Base-by-base conservation (phyloP, 495 filamentous ascomycete genomes). In the Penicillium simplicissimum region DNA sequence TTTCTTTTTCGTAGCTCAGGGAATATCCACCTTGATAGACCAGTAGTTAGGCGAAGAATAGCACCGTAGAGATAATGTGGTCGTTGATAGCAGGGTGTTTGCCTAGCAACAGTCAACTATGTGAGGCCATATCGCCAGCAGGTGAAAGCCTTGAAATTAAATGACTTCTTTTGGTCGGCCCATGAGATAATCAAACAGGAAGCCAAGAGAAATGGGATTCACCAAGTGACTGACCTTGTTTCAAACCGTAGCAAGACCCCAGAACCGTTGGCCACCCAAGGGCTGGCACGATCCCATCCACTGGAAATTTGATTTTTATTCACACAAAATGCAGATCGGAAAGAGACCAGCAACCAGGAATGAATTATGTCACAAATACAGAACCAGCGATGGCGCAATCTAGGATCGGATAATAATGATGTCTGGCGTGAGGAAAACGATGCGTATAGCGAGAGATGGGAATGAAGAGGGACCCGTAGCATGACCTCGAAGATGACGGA, bases 81-180 rank as follows among this genome's bases (percentile, higher is more conserved):
- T 49, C 45, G 25, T 36, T 34, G 21, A 21, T 42, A 6, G 42
- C 14, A 51, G 37, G 48, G 15, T 25, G 42, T 42, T 64, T 51
- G 52, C 69, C 67, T 69, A 56, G 67, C 67, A 69, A 71, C 67
- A 45, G 58, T 71, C 67, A 71, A 62, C 58, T 71, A 71, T 69
- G 67, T 67, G 64, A 64, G 14, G 55, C 57, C 48, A 37, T 58
- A 62, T 57, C 42, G 25, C 49, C 23, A 43, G 11, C 38, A 40
- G 19, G 17, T 3, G 8, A 17, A 19, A 28, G n/a, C 11, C 13
- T 23, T 2, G 19, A 34, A 31, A 23, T 6, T 10, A 40, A 23
- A n/a, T 47, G 58, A 13, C 15, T 25, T 28, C 35, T 17, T 14
- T 33, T 42, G 45, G 58, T 62, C 58, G 56, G 19, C 53, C 45